Evolutionary conservation across 2,329 filamentous ascomycete species (phyloP).

Genomic region (Zymoseptoria passerinii): DNA sequence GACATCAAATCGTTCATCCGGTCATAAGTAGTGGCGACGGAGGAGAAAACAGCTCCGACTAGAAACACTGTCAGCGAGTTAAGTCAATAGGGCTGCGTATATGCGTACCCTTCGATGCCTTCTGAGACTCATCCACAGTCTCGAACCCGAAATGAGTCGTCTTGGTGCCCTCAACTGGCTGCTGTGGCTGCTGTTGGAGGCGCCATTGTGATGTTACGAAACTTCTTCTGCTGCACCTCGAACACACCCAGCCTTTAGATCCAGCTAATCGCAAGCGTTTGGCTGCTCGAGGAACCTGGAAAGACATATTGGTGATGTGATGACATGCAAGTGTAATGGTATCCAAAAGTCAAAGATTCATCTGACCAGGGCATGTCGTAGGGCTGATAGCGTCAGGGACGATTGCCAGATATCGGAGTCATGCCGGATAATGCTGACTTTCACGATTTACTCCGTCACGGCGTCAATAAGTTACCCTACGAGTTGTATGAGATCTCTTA

Average conservation of each 20-base stretch:
- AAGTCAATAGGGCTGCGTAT: background rate
- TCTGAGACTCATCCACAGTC: conserved; percentile 72
- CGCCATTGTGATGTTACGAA: conserved; percentile 22
- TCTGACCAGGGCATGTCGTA: too few species aligned
- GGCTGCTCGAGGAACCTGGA: conserved; percentile 20
- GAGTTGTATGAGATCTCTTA: too few species aligned
- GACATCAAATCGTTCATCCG: conserved; percentile 99
- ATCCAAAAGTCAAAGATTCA: background rate
- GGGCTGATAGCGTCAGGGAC: too few species aligned
- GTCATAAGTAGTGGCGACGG: conserved; percentile 88
- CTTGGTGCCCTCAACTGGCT: conserved; percentile 38
- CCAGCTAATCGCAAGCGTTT: conserved; percentile 26
- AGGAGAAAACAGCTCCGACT: conserved; percentile 88
- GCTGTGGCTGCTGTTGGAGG: conserved; percentile 27
- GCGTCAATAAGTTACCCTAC: too few species aligned
- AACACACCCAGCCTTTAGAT: conserved; percentile 13
- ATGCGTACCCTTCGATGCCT: conserved; percentile 53
- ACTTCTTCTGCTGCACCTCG: conserved; percentile 16
- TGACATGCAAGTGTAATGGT: background rate
- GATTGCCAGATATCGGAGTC: background rate
- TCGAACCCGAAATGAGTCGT: conserved; percentile 89
- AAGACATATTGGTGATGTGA: conserved; percentile 15
- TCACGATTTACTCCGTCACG: too few species aligned
- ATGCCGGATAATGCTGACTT: too few species aligned
- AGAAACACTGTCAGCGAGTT: conserved; percentile 17